These are phyloP conservation scores for Trichopus zeylanicus DNA, from an alignment of 116 monocot genomes.

Conservation along the genomic window DNA sequence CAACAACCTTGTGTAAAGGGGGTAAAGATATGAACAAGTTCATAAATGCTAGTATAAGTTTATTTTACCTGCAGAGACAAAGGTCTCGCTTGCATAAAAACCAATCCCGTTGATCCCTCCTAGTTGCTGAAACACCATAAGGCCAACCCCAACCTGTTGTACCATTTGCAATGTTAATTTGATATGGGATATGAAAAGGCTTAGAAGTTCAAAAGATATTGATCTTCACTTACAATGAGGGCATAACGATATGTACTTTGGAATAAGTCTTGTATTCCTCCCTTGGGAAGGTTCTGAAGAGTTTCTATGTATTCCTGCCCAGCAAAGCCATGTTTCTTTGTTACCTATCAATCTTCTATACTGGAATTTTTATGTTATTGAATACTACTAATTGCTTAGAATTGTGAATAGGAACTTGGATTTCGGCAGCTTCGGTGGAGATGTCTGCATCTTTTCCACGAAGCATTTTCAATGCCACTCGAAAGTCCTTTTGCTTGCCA, in stretches of 20 bases:
- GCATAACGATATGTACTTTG: conserved; percentile 37
- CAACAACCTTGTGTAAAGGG: not conserved
- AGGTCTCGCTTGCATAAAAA: conserved; percentile 58
- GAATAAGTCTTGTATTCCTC: conserved; percentile 46
- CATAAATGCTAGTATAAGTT: not conserved
- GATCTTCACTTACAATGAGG: conserved; percentile 36
- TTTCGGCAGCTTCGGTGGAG: conserved; percentile 47
- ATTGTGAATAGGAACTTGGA: conserved; percentile 25
- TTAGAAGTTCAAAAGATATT: not conserved
- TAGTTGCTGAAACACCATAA: conserved; percentile 68
- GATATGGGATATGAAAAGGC: not conserved
- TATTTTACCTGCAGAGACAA: conserved; percentile 56
- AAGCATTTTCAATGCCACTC: conserved; percentile 31
- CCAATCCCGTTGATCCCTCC: conserved; percentile 63
- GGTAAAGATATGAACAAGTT: not conserved
- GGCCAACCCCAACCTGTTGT: conserved; percentile 55
- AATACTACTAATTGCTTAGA: not conserved
- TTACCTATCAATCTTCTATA: not conserved
- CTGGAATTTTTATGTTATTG: not conserved
- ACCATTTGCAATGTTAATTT: not conserved
- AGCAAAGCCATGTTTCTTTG: not conserved
- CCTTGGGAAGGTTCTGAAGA: conserved; percentile 34
- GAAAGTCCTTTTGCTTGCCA: conserved; percentile 31
- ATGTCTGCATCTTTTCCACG: conserved; percentile 51
- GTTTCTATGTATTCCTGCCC: conserved; percentile 43